A percentile compares a stretch with the other conserved stretches of the same genome.
Conservation (phyloP, 768 basidiomycete species). For the Phaeotremella fagi region DNA sequence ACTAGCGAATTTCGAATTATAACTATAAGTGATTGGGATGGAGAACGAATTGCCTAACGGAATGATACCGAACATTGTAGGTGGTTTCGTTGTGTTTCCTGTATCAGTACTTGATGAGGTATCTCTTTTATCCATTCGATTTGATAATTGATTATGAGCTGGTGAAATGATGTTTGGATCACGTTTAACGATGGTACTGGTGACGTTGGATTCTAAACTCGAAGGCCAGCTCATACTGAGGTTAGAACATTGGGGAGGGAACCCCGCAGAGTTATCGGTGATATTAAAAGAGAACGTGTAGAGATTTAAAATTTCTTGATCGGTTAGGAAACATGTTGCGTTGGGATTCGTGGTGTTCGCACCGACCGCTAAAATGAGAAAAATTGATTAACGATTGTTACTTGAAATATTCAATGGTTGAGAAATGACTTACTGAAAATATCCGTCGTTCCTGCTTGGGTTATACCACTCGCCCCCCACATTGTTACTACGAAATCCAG, state of each 20-base stretch:
- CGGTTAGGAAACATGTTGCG: conserved; percentile 28
- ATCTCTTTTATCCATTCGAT: not conserved
- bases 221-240: conserved; percentile 38
- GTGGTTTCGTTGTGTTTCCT: conserved; percentile 40
- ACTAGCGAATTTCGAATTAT: conserved; percentile 18
- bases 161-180: not conserved
- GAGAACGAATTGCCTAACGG: conserved; percentile 40
- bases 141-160: not conserved
- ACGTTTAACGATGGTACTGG: not conserved
- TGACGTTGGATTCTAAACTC: conserved; percentile 34
- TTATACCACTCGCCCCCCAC: conserved; percentile 40
- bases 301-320: conserved; percentile 26
- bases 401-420: not conserved
- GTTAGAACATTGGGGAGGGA: conserved; percentile 39
- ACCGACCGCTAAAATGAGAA: conserved; percentile 14
- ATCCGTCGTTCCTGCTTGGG: conserved; percentile 38
- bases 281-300: conserved; percentile 42
- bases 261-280: conserved; percentile 11
- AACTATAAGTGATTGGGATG: conserved; percentile 34
- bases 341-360: not conserved
- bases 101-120: not conserved
- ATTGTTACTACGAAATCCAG: conserved; percentile 32
- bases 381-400: too few relatives aligned
- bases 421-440: conserved; percentile 29
- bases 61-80: conserved; percentile 43